phyloP scores from a whole-genome alignment of 2,329 filamentous ascomycete genomes.

The Penicillium sumatraense region DNA sequence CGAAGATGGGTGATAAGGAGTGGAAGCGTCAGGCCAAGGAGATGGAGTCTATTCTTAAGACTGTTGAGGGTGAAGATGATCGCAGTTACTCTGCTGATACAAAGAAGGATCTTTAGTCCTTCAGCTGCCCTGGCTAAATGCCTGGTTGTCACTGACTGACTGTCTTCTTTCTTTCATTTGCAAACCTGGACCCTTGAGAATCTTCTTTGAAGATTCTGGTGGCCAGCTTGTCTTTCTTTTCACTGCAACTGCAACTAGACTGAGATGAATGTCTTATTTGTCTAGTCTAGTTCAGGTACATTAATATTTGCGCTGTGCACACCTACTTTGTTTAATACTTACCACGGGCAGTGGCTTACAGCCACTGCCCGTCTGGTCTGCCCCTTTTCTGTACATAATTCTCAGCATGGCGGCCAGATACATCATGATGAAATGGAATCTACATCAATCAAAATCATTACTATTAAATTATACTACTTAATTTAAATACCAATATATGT shows the following conservation, averaged over 20 bases:
- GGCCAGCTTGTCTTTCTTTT: not conserved
- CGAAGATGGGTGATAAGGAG: constrained; percentile 80
- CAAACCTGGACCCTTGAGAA: not conserved
- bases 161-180: not conserved
- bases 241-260: not conserved
- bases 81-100: constrained; percentile 44
- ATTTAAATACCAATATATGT: no score
- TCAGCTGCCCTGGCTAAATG: not conserved
- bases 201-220: not conserved
- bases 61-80: constrained; percentile 67
- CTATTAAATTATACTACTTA: no score
- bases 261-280: not conserved
- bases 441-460: no score
- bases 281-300: constrained; percentile 13
- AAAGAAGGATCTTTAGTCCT: constrained; percentile 40
- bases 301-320: constrained; percentile 18
- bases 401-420: constrained; percentile 11
- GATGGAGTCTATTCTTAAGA: constrained; percentile 75
- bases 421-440: constrained; percentile 13
- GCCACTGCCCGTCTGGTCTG: no score
- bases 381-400: constrained; percentile 25
- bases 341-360: no score
- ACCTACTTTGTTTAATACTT: constrained; percentile 22
- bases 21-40: constrained; percentile 78
- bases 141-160: not conserved